Base-by-base conservation (phyloP, 257 asterid genomes). In the Agastache rugosa region DNA sequence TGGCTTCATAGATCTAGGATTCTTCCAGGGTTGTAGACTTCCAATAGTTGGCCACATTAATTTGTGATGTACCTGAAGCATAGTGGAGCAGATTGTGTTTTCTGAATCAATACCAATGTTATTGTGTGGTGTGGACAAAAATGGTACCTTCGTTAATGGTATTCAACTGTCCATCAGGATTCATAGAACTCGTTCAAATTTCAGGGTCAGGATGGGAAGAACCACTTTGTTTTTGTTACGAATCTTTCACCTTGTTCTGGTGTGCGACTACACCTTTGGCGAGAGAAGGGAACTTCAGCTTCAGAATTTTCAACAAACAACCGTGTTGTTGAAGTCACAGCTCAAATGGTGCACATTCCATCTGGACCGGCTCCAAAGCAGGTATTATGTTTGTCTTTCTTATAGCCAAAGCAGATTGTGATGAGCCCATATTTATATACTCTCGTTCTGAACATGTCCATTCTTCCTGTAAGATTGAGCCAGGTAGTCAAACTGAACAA, bases 281-380 rank as follows among this genome's bases (percentile, higher is more conserved):
- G 80, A 22, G 89, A 82, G 82, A 90, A 86, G 81, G 91, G 87
- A 81, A 85, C 80, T 51, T 82, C 84, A 67, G 74, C 78, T 68
- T 83, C 90, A 37, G 86, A 80, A 63, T 63, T 76, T 35, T 81
- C 92, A 44, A 71, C 77, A 2, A 67, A 83, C 74, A 81, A 84
- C 56, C 77, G 77, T 48, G 87, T 82, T 56, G 78, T 92, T 72
- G 99, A 95, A 76, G 89, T 95, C 77, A 92, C 99, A 39, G 89
- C 94, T 72, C 90, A 87, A 83, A 92, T 92, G 96, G 88, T 89
- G 79, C 97, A 82, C 75, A 90, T 95, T 85, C 99, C 99, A 6
- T 90, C 98, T 48, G 96, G 99, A 69, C 96, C 99, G 60, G 96
- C 99, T 77, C 98, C 98, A 63, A 89, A 89, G 90, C 99, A 95